Conservation (phyloP, 2,329 filamentous ascomycete species). For the Penicillium sp. region DNA sequence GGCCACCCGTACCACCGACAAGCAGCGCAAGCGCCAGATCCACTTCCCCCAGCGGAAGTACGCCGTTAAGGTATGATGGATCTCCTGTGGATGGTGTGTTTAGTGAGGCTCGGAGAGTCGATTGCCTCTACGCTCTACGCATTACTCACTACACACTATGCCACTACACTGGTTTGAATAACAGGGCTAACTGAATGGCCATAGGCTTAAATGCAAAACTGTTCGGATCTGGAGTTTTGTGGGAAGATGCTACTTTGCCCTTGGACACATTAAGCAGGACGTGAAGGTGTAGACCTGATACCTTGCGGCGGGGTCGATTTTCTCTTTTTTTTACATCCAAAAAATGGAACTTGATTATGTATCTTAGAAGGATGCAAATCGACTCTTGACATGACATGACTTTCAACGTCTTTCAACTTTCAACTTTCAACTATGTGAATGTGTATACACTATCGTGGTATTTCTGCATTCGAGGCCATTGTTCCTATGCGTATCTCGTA, state of each 20-base stretch:
- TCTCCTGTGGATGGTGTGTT: neutral
- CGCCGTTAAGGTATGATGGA: constrained; percentile 82
- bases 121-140: neutral
- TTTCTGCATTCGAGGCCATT: neutral
- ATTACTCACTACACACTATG: neutral
- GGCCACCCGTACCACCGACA: constrained; percentile 77
- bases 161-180: neutral
- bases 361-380: constrained; percentile 43
- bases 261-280: constrained; percentile 28
- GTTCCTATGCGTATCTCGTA: neutral
- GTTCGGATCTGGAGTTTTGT: constrained; percentile 36
- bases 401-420: constrained; percentile 15
- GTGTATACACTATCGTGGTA: neutral
- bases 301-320: constrained; percentile 32
- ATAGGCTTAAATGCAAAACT: constrained; percentile 35
- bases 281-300: constrained; percentile 33
- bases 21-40: constrained; percentile 91
- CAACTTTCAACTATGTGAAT: neutral
- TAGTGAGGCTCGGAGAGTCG: neutral
- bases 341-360: constrained; percentile 39
- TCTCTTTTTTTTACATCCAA: constrained; percentile 31
- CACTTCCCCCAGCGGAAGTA: constrained; percentile 99
- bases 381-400: constrained; percentile 41
- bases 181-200: constrained; percentile 5
- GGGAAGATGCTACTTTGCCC: constrained; percentile 33